Evolutionary conservation across 441 rosid genomes (phyloP).

Genomic region (Populus tomentosa): DNA sequence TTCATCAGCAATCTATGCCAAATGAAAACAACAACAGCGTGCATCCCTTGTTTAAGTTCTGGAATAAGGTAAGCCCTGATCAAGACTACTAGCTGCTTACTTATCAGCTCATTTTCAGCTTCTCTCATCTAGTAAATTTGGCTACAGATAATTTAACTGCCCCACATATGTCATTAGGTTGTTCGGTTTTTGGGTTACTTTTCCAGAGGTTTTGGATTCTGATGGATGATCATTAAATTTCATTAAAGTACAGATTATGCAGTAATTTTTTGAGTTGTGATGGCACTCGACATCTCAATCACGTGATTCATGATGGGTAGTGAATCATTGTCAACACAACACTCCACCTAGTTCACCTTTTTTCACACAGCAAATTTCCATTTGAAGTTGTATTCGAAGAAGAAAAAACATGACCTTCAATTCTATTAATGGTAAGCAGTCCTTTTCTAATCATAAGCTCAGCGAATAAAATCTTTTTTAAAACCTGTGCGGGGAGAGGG

Average conservation of each 20-base stretch:
- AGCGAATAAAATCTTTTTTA: neutral
- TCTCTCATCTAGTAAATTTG: neutral
- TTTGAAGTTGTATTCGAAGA: neutral
- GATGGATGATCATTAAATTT: neutral
- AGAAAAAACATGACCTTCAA: neutral
- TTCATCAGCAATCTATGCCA: constrained; percentile 28
- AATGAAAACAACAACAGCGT: neutral
- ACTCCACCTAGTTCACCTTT: constrained; percentile 33
- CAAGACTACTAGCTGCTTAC: neutral
- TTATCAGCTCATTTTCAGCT: neutral
- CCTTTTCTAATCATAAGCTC: constrained; percentile 17
- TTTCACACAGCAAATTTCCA: neutral
- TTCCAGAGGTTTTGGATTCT: neutral
- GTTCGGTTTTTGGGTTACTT: neutral
- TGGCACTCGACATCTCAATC: constrained; percentile 7
- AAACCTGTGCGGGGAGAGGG: neutral
- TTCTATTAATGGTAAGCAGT: constrained; percentile 14
- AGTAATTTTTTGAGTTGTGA: constrained; percentile 4
- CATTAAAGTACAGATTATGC: neutral
- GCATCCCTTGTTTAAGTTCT: neutral
- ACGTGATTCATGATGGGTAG: constrained; percentile 17
- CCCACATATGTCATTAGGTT: neutral
- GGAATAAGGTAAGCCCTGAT: neutral
- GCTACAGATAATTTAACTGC: neutral
- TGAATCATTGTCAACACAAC: constrained; percentile 34